phyloP scores from a whole-genome alignment of 1,139 yeast genomes.

The Wickerhamomyces sp. region DNA sequence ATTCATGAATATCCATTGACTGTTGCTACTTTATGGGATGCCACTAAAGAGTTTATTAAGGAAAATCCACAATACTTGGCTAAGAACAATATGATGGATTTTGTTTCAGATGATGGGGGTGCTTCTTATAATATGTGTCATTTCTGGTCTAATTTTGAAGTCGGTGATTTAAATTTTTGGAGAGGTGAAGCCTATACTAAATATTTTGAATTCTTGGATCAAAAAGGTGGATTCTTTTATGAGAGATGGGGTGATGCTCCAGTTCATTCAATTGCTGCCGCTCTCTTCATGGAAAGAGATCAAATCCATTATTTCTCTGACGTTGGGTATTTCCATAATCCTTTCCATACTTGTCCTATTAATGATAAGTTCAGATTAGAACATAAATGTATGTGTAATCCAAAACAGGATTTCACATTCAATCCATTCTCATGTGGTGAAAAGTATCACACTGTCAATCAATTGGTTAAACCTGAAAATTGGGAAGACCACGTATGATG shows the following conservation, averaged over 20 bases:
- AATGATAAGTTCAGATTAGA: slow-evolving; percentile 41
- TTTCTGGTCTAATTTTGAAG: slow-evolving; percentile 60
- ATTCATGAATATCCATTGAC: slow-evolving; percentile 81
- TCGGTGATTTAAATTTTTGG: slow-evolving; percentile 50
- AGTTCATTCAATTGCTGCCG: slow-evolving; percentile 53
- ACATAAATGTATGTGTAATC: slow-evolving; percentile 42
- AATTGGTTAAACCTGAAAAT: slow-evolving; percentile 60
- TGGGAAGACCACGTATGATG: slow-evolving; percentile 50
- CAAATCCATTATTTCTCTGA: slow-evolving; percentile 52
- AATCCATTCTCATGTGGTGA: slow-evolving; percentile 78
- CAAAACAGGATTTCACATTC: slow-evolving; percentile 55
- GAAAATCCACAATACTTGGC: slow-evolving; percentile 62
- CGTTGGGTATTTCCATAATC: slow-evolving; percentile 63
- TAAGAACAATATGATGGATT: slow-evolving; percentile 59
- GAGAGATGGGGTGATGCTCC: slow-evolving; percentile 71
- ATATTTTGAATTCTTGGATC: slow-evolving; percentile 47
- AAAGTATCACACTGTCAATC: slow-evolving; percentile 57
- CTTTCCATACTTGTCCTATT: slow-evolving; percentile 29
- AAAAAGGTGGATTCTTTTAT: slow-evolving; percentile 55
- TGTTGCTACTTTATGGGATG: slow-evolving; percentile 77
- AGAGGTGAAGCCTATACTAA: slow-evolving; percentile 42
- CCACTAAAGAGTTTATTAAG: slow-evolving; percentile 62
- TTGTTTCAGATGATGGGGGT: slow-evolving; percentile 47
- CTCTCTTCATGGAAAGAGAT: slow-evolving; percentile 40
- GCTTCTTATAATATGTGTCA: slow-evolving; percentile 50